Base-by-base conservation (phyloP, 2,329 filamentous ascomycete species). In the Fusarium hainanense region DNA sequence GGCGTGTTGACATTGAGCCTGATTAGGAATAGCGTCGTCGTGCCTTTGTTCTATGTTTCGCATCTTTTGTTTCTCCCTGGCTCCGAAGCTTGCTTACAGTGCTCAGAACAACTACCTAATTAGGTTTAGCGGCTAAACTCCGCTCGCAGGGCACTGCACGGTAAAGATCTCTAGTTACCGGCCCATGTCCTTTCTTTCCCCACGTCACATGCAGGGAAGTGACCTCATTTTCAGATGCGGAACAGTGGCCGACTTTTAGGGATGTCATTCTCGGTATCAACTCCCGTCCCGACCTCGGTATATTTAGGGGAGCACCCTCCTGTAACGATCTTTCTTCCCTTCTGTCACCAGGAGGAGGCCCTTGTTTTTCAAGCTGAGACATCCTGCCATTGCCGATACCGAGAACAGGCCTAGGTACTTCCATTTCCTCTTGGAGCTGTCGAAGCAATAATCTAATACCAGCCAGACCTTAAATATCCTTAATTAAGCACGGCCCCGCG, bases 1-100 rank as follows among this genome's bases (percentile, higher is more conserved):
- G 59, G 59, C 52, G 25, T 78, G 77, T 78, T 78, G 77, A 78
- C 75, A 77, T 77, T 56, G 57, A 9, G 25, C 73, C 66, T 41
- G 7, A 68, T 65, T 42, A 18, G 66, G 76, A 49, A 61, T 77
- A 77, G 75, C 65, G 54, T 27, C 18, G 14, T 13, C 20, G n/a
- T n/a, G 12, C 6, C 7, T n/a, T 14, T 37, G 43, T 20, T 37
- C 16, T 25, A 40, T 30, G 51, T 27, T 27, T 20, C 73, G 73
- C 73, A 71, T 66, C 49, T 70, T 70, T 41, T 58, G 65, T 73
- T 75, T 75, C 67, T 75, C 73, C 73, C 59, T 64, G 30, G 21
- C 16, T 59, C 73, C 73, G 70, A 64, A 18, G 42, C 48, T 66
- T 42, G 54, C 21, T 4, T 23, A 52, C 16, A 47, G 47, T 54